These are phyloP conservation scores for Protea cynaroides DNA, from an alignment of 164 flowering plant species.

Conservation along the genomic window DNA sequence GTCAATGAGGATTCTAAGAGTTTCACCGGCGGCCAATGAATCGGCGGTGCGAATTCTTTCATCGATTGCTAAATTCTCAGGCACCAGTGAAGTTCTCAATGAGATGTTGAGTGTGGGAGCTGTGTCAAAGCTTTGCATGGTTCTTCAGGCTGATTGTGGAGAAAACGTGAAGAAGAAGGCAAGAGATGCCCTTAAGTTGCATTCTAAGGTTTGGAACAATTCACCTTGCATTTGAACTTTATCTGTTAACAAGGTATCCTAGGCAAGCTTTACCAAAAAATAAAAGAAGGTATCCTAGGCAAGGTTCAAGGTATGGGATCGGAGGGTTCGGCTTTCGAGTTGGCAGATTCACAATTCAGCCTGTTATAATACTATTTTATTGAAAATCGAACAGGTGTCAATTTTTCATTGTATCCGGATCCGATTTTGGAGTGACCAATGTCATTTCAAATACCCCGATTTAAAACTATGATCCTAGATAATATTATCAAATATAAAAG, in stretches of 20 bases:
- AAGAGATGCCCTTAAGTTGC: slow-evolving; percentile 32
- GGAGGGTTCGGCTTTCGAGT: too few species aligned
- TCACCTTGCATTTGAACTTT: slow-evolving; percentile 36
- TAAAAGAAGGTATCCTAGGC: too few species aligned
- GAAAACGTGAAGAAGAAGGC: slow-evolving; percentile 32
- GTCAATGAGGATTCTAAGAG: slow-evolving; percentile 36
- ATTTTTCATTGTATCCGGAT: too few species aligned
- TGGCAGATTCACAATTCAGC: too few species aligned
- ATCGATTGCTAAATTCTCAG: slow-evolving; percentile 29
- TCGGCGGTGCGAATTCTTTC: slow-evolving; percentile 31
- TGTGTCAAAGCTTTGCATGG: slow-evolving; percentile 46
- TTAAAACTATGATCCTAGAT: too few species aligned
- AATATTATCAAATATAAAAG: too few species aligned
- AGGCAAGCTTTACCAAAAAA: too few species aligned
- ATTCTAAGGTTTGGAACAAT: slow-evolving; percentile 36
- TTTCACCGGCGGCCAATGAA: slow-evolving; percentile 37
- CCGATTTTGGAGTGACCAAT: too few species aligned
- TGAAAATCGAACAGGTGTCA: too few species aligned
- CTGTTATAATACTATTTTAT: too few species aligned
- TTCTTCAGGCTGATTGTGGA: slow-evolving; percentile 32
- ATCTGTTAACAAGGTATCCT: slow-evolving; percentile 17
- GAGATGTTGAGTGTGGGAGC: slow-evolving; percentile 56
- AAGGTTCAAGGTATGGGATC: too few species aligned
- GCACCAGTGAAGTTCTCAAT: slow-evolving; percentile 23
- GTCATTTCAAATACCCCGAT: too few species aligned